Percentiles rank a stretch among this genome's conserved stretches.
phyloP scores from a whole-genome alignment of 495 filamentous ascomycete species.

The Eremomyces bilateralis region DNA sequence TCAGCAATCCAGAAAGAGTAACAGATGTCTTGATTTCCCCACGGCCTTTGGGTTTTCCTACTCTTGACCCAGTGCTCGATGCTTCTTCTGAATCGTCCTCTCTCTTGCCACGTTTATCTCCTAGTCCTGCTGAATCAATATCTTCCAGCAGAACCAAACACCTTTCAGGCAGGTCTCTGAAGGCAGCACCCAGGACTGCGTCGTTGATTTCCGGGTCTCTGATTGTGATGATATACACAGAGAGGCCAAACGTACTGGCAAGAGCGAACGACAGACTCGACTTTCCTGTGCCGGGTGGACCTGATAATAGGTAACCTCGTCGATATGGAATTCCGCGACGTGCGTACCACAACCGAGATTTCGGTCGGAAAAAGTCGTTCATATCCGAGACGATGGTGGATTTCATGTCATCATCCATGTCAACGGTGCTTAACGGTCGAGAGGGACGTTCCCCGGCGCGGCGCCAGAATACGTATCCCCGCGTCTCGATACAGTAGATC shows the following conservation, averaged over 20 bases:
- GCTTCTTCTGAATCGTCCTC: too few relatives aligned
- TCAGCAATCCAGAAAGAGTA: slow-evolving; percentile 58
- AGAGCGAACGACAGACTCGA: slow-evolving; percentile 31
- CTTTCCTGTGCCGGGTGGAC: slow-evolving; percentile 22
- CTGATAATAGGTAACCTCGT: slow-evolving; percentile 22
- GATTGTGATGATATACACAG: slow-evolving; percentile 47
- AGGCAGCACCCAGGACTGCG: slow-evolving; percentile 45
- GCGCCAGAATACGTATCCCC: too few relatives aligned
- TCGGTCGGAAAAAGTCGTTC: slow-evolving; percentile 66
- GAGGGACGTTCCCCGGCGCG: background rate
- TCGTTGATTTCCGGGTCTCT: slow-evolving; percentile 25
- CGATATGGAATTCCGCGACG: slow-evolving; percentile 32
- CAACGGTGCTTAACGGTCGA: slow-evolving; percentile 32
- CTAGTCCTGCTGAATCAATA: slow-evolving; percentile 37
- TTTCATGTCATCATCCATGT: slow-evolving; percentile 58
- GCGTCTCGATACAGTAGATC: too few relatives aligned
- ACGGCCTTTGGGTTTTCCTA: slow-evolving; percentile 4
- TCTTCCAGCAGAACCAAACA: slow-evolving; percentile 59
- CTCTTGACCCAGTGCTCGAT: slow-evolving; percentile 1
- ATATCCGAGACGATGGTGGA: slow-evolving; percentile 52
- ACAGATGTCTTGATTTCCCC: too few relatives aligned
- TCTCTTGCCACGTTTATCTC: slow-evolving; percentile 4
- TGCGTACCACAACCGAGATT: slow-evolving; percentile 51
- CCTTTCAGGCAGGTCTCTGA: slow-evolving; percentile 40
- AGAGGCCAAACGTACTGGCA: slow-evolving; percentile 47